Base-by-base conservation (phyloP, 1,139 yeast genomes). In the Williopsis jadinii region DNA sequence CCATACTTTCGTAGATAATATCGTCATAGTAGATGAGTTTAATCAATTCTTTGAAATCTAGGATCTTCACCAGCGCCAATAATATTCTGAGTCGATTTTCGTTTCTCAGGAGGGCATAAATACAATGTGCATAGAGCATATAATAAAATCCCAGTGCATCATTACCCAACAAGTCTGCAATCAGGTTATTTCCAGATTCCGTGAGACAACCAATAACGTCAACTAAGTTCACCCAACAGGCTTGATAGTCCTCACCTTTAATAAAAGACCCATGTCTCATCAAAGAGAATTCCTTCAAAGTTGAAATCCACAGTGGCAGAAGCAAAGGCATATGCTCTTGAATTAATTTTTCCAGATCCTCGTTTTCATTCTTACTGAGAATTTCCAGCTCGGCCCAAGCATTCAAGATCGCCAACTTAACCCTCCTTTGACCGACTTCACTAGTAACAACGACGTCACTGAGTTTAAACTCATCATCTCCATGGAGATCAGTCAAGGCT, bases 301-400 rank as follows among this genome's bases (percentile, higher is more conserved):
- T 72, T 11, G 83, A 65, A 11, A 86, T 73, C 97, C 97, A 92
- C 43, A 87, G 63, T 0, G 95, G 84, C 1, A 79, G 73, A 44
- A 92, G 68, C 30, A 76, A 61, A 2, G 68, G 70, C 39, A 80
- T 70, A 54, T 86, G 82, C 28, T 78, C 79, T 2, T 58, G 45
- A 3, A 56, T 49, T n/a, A 72, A 50, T 9, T 62, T 66, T 2
- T 52, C 58, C 30, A 64, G 66, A 12, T 53, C 51, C 30, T 56
- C 55, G 30, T 64, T 70, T 3, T 52, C 49, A 30, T 67, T 61
- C 39, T 66, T 65, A n/a, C 57, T 63, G 28, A 76, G 68, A 30
- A 84, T 73, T 42, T 77, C 78, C 39, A 92, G 64, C 39, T 80
- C 75, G 0, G 97, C 96, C 97, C 98, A 92, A 31, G 95, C 80